Percentiles rank a stretch among this genome's conserved stretches.
These are phyloP conservation scores for Clonostachys rosea DNA, from an alignment of 2,329 filamentous ascomycete species.

Conservation along the genomic window DNA sequence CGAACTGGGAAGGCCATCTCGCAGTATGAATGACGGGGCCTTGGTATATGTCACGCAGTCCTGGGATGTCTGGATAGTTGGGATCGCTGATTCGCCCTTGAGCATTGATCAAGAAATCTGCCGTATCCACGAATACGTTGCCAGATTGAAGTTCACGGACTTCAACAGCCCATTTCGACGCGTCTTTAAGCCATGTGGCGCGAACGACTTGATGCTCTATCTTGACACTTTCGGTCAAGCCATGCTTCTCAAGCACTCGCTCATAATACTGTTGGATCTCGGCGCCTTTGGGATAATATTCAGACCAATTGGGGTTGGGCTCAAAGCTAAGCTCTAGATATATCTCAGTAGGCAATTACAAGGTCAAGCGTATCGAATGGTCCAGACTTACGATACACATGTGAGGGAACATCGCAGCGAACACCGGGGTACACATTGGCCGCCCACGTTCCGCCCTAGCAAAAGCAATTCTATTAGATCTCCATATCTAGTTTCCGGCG, in stretches of 20 bases:
- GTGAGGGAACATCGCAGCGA: neutral
- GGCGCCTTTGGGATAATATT: neutral
- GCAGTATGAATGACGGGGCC: slow-evolving; percentile 56
- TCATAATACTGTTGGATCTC: neutral
- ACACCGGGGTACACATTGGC: neutral
- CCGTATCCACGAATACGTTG: neutral
- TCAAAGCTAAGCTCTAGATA: neutral
- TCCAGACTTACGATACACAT: neutral
- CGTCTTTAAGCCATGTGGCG: neutral
- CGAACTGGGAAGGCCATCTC: slow-evolving; percentile 49
- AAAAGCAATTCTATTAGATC: neutral
- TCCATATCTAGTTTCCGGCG: neutral
- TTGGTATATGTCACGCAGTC: slow-evolving; percentile 26
- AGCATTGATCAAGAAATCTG: neutral
- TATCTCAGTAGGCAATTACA: neutral
- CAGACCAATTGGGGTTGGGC: neutral
- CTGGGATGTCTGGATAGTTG: neutral
- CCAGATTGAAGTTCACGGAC: neutral
- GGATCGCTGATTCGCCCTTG: neutral
- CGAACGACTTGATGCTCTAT: neutral
- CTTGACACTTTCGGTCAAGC: neutral
- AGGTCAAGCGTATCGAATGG: neutral
- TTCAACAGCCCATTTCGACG: neutral
- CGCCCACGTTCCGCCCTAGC: neutral
- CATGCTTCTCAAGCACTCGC: neutral